phyloP scores from a whole-genome alignment of 441 rosid species.

The Pelargonium fulgidum region DNA sequence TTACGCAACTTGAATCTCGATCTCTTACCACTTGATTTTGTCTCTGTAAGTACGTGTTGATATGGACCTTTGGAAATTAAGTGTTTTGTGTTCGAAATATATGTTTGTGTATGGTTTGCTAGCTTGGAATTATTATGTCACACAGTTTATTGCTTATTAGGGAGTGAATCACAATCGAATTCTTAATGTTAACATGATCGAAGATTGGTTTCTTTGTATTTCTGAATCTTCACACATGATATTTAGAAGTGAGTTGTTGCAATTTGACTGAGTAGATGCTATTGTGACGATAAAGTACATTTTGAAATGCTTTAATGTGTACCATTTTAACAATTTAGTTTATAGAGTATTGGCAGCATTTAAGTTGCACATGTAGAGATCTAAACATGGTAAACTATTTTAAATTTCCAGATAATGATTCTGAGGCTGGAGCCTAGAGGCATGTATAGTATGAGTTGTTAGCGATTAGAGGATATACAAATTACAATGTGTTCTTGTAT shows the following conservation, averaged over 20 bases:
- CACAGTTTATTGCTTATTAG: background rate
- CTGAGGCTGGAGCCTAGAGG: too few species aligned
- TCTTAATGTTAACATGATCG: background rate
- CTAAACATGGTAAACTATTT: too few species aligned
- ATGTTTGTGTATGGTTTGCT: background rate
- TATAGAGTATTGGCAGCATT: too few species aligned
- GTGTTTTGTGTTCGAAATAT: background rate
- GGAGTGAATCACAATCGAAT: background rate
- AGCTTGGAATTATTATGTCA: background rate
- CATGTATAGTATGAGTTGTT: too few species aligned
- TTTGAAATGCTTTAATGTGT: too few species aligned
- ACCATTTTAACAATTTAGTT: too few species aligned
- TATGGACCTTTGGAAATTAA: background rate
- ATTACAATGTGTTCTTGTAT: too few species aligned
- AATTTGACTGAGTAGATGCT: background rate
- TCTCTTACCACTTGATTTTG: background rate
- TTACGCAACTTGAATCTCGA: background rate
- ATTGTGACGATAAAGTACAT: too few species aligned
- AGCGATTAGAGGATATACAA: too few species aligned
- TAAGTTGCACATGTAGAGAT: too few species aligned
- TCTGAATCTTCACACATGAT: background rate
- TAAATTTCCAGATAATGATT: too few species aligned
- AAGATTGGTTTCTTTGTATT: background rate
- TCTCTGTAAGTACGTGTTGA: background rate
- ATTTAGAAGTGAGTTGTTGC: background rate